Base-by-base conservation (phyloP, 305 asterid genomes). In the Fraxinus ornus region DNA sequence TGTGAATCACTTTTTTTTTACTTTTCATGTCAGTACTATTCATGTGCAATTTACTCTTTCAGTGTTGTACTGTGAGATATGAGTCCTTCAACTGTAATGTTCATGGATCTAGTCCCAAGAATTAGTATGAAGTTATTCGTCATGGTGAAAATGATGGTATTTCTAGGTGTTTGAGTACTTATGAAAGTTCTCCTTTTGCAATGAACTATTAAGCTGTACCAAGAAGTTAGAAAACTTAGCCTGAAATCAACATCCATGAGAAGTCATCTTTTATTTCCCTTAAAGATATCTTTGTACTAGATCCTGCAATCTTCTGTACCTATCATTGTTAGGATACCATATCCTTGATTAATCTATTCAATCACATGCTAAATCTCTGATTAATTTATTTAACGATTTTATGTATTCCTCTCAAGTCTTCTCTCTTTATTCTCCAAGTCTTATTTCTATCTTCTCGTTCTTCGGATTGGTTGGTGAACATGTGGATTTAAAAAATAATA, bases 251-350 rank as follows among this genome's bases (percentile, higher is more conserved):
- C 36, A 32, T 5, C 10, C 4, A 12, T 13, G 41, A 62, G 71
- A 62, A 33, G 2, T 13, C 21, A 28, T 68, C 44, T 28, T 17
- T 17, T 30, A 41, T 19, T 28, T 80, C 82, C 68, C 77, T 66
- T 36, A 32, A 64, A 64, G 75, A 15, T 35, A 37, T 64, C 73
- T 68, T 78, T 36, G 24, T 5, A 55, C 68, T 79, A 22, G 28
- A 15, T 64, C 35, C 76, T 70, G 78, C 83, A 41, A 44, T 44
- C n/a, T 79, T 80, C 24, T 22, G 37, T 71, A 49, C 1, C 35
- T 5, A 26, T 37, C 30, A 66, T 66, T 21, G 10, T 3, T 15
- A 37, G 41, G 73, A 66, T 39, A 3, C 62, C 66, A 6, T 68
- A 28, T 28, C 75, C 32, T 7, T 68, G 39, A 26, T 12, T 68